phyloP scores from a whole-genome alignment of 2,329 filamentous ascomycete species.

The Thelonectria discophora region DNA sequence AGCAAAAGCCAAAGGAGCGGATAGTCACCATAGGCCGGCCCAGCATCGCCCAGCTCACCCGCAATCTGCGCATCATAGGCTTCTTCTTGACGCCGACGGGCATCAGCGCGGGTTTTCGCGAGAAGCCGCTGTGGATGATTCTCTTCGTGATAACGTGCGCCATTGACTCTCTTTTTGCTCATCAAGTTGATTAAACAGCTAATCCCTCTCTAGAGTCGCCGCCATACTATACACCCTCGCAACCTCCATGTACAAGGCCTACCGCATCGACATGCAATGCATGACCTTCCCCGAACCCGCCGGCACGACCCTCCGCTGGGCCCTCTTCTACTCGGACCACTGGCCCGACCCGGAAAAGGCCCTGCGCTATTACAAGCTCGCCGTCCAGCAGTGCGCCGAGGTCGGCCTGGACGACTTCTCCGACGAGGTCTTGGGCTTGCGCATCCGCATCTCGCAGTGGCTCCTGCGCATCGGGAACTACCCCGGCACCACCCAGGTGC shows the following conservation, averaged over 20 bases:
- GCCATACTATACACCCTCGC: conserved; percentile 20
- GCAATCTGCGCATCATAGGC: conserved; percentile 48
- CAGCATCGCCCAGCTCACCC: conserved; percentile 43
- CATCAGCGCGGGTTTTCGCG: conserved; percentile 47
- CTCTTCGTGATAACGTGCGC: conserved; percentile 45
- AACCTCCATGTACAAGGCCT: conserved; percentile 57
- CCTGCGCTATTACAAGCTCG: conserved; percentile 85
- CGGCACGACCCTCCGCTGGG: conserved; percentile 80
- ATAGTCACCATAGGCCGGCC: conserved; percentile 44
- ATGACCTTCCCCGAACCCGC: conserved; percentile 73
- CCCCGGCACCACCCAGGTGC: conserved; percentile 75
- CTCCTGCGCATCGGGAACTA: conserved; percentile 80
- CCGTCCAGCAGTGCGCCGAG: conserved; percentile 76
- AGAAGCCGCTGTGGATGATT: conserved; percentile 44
- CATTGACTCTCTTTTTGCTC: background rate
- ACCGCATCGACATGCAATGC: conserved; percentile 65
- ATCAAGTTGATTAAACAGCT: background rate
- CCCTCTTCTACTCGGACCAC: conserved; percentile 86
- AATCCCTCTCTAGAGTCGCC: conserved; percentile 37
- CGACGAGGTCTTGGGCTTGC: conserved; percentile 89
- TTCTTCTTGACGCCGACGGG: conserved; percentile 48
- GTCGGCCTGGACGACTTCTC: conserved; percentile 86
- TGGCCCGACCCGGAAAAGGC: conserved; percentile 78
- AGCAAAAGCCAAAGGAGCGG: conserved; percentile 31
- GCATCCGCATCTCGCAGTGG: conserved; percentile 81